These are phyloP conservation scores for Debaryomyces hansenii DNA, from an alignment of 805 yeast species.

Conservation along the genomic window DNA sequence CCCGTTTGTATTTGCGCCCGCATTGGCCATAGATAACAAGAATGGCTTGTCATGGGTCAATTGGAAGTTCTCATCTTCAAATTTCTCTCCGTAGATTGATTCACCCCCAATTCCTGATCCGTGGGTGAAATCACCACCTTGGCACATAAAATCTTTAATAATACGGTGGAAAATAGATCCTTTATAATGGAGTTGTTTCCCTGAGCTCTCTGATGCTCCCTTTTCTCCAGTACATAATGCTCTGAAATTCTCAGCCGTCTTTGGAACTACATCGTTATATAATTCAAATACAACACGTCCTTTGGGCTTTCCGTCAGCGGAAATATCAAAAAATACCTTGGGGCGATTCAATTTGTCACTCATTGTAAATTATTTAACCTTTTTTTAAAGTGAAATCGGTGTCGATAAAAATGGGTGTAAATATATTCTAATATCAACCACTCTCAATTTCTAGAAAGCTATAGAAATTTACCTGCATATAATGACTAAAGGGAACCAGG, in stretches of 20 bases:
- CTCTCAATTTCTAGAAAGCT: slow-evolving; percentile 4
- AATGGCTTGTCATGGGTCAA: slow-evolving; percentile 80
- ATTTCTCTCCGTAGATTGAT: slow-evolving; percentile 49
- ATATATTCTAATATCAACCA: not conserved
- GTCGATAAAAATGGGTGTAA: no score
- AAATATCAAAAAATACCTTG: slow-evolving; percentile 75
- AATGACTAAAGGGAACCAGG: not conserved
- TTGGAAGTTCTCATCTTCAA: slow-evolving; percentile 87
- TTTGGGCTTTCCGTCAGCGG: slow-evolving; percentile 64
- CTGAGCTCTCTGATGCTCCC: slow-evolving; percentile 55
- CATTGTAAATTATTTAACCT: slow-evolving; percentile 1
- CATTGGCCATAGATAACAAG: slow-evolving; percentile 93
- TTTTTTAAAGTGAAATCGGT: not conserved
- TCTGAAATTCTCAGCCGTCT: slow-evolving; percentile 86
- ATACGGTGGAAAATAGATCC: slow-evolving; percentile 93
- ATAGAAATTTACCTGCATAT: slow-evolving; percentile 5
- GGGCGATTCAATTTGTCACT: slow-evolving; percentile 19
- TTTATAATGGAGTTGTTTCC: slow-evolving; percentile 71
- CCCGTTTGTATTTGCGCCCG: slow-evolving; percentile 95
- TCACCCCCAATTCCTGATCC: slow-evolving; percentile 46
- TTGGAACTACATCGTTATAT: slow-evolving; percentile 73
- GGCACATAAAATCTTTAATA: slow-evolving; percentile 86
- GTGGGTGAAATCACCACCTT: slow-evolving; percentile 78
- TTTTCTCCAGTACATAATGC: slow-evolving; percentile 89
- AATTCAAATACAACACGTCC: slow-evolving; percentile 84